A percentile compares a stretch with the other conserved stretches of the same genome.
phyloP scores from a whole-genome alignment of 176 grass and related monocot genomes.

The Aegilops sharonensis region DNA sequence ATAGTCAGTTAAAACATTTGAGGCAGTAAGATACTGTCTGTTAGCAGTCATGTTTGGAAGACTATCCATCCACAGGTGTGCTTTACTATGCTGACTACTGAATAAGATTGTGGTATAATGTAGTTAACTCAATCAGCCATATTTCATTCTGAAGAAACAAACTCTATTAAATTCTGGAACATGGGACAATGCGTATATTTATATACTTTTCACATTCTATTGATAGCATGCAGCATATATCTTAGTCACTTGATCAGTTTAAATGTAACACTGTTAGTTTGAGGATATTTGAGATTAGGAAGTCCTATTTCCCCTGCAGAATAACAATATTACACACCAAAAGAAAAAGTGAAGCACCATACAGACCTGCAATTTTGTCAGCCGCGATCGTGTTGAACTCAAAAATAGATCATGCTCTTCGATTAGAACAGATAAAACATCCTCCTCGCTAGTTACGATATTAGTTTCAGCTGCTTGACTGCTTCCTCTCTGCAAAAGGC shows the following conservation, averaged over 20 bases:
- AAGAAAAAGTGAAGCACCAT: neutral
- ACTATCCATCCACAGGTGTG: neutral
- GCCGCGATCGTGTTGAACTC: conserved; percentile 60
- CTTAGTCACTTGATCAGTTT: conserved; percentile 1
- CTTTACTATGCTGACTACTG: neutral
- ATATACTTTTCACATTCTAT: neutral
- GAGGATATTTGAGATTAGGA: neutral
- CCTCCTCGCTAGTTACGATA: conserved; percentile 55
- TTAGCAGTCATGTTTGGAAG: neutral
- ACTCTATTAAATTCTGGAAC: neutral
- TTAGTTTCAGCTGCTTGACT: conserved; percentile 61
- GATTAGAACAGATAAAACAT: conserved; percentile 69
- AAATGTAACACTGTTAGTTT: neutral
- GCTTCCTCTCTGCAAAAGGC: conserved; percentile 50
- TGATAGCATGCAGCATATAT: neutral
- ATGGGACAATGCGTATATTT: neutral
- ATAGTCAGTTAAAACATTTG: conserved; percentile 12
- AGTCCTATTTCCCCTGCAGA: neutral
- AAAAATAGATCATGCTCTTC: conserved; percentile 84
- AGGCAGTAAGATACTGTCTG: neutral
- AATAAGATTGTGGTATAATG: neutral
- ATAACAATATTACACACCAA: neutral
- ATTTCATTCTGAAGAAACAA: conserved; percentile 14
- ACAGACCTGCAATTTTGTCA: conserved; percentile 88
- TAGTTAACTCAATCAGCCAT: too few relatives aligned